phyloP scores from a whole-genome alignment of 129 eudicot genomes.

The Smallanthus sonchifolius region DNA sequence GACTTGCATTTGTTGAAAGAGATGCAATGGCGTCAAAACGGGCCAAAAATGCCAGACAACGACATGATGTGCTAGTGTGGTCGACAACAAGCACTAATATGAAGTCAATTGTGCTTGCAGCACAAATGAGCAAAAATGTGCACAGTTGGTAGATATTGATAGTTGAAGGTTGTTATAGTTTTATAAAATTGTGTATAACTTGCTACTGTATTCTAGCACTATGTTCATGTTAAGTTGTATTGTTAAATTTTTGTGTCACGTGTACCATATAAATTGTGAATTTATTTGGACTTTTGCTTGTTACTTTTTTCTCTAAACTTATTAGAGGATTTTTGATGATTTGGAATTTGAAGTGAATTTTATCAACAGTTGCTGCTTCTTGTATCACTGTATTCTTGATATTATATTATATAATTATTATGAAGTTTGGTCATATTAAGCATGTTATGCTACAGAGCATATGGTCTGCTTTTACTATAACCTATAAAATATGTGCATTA shows the following conservation, averaged over 20 bases:
- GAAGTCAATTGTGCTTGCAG: slow-evolving; percentile 75
- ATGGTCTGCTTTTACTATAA: not conserved
- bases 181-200: not conserved
- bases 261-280: not conserved
- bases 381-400: slow-evolving; percentile 7
- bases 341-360: not conserved
- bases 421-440: not conserved
- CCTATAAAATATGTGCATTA: slow-evolving; percentile 12
- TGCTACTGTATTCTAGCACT: slow-evolving; percentile 3
- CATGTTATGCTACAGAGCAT: not conserved
- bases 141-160: slow-evolving; percentile 24
- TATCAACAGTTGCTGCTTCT: not conserved
- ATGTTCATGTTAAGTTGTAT: slow-evolving; percentile 2
- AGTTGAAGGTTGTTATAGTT: slow-evolving; percentile 16
- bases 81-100: slow-evolving; percentile 49
- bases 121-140: slow-evolving; percentile 56
- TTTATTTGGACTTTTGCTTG: not conserved
- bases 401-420: not conserved
- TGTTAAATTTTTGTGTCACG: not conserved
- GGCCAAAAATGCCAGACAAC: slow-evolving; percentile 89
- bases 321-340: not conserved
- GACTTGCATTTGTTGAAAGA: slow-evolving; percentile 91
- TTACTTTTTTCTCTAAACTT: not conserved
- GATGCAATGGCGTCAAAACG: slow-evolving; percentile 93
- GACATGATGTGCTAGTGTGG: slow-evolving; percentile 72